These are phyloP conservation scores for Basipetospora chlamydospora DNA, from an alignment of 2,329 filamentous ascomycete species.

Conservation along the genomic window DNA sequence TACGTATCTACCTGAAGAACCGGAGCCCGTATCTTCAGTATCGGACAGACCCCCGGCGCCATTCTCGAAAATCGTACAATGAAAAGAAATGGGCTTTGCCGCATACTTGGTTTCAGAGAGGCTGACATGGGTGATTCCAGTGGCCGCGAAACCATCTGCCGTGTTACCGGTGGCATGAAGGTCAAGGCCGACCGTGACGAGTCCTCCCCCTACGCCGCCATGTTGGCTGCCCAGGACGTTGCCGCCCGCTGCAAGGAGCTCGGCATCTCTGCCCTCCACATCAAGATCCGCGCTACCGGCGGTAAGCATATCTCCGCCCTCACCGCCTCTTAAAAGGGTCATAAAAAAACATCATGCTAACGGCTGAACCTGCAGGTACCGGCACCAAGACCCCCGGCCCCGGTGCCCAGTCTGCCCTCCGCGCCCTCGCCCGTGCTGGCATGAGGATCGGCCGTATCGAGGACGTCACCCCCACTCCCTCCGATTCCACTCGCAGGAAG, in stretches of 20 bases:
- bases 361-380: slow-evolving; percentile 48
- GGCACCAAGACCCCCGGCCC: slow-evolving; percentile 99
- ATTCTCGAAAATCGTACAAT: too few relatives aligned
- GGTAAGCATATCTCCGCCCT: slow-evolving; percentile 38
- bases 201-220: slow-evolving; percentile 98
- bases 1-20: slow-evolving; percentile 30
- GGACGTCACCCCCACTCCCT: slow-evolving; percentile 98
- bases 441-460: slow-evolving; percentile 99
- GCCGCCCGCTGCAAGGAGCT: slow-evolving; percentile 68
- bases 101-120: too few relatives aligned
- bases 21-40: background rate
- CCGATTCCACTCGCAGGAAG: slow-evolving; percentile 99
- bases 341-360: slow-evolving; percentile 4
- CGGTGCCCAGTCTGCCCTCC: slow-evolving; percentile 97
- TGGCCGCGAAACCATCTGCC: slow-evolving; percentile 99
- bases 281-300: slow-evolving; percentile 99
- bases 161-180: slow-evolving; percentile 99
- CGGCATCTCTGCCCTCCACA: slow-evolving; percentile 84
- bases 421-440: slow-evolving; percentile 93
- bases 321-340: background rate
- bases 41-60: too few relatives aligned
- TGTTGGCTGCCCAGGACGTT: slow-evolving; percentile 99
- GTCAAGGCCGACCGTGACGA: slow-evolving; percentile 99
- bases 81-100: too few relatives aligned
- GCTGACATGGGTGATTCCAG: slow-evolving; percentile 63